Evolutionary conservation across 768 basidiomycete species (phyloP), one percentile per base, ranked within the genome.

Genomic region (Boletus reticulatus): DNA sequence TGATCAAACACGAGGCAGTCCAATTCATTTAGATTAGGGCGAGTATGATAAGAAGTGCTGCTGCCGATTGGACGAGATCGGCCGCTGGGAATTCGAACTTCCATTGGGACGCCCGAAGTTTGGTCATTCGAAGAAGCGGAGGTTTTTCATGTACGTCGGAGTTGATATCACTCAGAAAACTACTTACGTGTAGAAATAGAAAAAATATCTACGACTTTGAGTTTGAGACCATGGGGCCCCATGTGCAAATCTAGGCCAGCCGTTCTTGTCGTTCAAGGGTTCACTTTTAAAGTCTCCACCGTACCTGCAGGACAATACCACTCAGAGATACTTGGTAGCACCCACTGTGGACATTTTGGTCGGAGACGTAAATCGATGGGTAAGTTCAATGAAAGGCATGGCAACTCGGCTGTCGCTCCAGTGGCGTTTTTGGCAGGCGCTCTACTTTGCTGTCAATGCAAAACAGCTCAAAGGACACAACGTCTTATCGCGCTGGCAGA

Each of bases 1-100:
- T 41, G 16, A 60, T 53, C 46, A 52, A 39, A 62, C 66, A 65
- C 54, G 66, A 65, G 66, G 65, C 66, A n/a, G 56, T 51, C 19
- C 45, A 47, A 53, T 58, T 64, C 52, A 64, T 61, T 54, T 60
- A 50, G 56, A 53, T 49, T 44, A 50, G 17, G 41, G 9, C n/a
- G 42, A 46, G 42, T 11, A 19, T 31, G 48, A 59, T 50, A 53
- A 53, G 51, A 16, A 43, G 19, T 22, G 12, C 29, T 32, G 29
- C 16, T 34, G 24, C 48, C 32, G 56, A 62, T 54, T 57, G 50
- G 52, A 39, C 38, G 27, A 39, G 34, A 14, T 11, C 14, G 17
- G 10, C 9, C 6, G 39, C 22, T 32, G 22, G 38, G 44, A 55
- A 52, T 24, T 39, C 50, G 42, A 44, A 24, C 46, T 43, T 55